A percentile compares a stretch with the other conserved stretches of the same genome.
These are phyloP conservation scores for Coemansia sp. DNA, from an alignment of 192 early-diverging fungal genomes.

Conservation along the genomic window DNA sequence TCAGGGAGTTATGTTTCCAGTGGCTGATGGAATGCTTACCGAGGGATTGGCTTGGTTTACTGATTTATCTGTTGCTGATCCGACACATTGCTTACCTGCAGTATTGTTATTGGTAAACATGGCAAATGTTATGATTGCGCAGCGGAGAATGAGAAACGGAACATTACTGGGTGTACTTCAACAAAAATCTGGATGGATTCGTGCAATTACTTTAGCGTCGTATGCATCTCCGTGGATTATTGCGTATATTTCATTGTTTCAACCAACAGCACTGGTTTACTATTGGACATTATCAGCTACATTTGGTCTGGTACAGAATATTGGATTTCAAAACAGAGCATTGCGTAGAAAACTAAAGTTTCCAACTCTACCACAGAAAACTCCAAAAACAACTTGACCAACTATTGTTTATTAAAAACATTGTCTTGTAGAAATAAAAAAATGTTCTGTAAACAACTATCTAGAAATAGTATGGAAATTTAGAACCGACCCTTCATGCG, in stretches of 20 bases:
- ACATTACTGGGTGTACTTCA: background rate
- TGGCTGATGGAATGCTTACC: conserved; percentile 24
- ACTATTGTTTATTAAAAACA: background rate
- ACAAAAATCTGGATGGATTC: conserved; percentile 1
- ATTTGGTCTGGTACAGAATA: conserved; percentile 22
- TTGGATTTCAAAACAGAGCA: conserved; percentile 15
- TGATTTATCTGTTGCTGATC: conserved; percentile 21
- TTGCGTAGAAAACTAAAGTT: conserved; percentile 20
- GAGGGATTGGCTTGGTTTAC: conserved; percentile 47
- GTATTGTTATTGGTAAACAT: conserved; percentile 8
- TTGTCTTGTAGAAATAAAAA: background rate
- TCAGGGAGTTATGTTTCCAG: background rate
- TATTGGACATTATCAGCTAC: conserved; percentile 39
- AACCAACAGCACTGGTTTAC: conserved; percentile 25
- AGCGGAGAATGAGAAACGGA: conserved; percentile 7
- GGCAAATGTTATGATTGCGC: conserved; percentile 17
- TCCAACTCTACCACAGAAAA: background rate
- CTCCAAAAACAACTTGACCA: background rate
- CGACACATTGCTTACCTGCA: conserved; percentile 19
- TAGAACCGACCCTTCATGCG: conserved; percentile 96
- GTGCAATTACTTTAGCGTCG: background rate
- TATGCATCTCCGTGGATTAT: conserved; percentile 11
- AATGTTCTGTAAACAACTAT: background rate
- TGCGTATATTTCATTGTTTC: background rate
- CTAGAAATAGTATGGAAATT: conserved; percentile 13